Percentiles rank a stretch among this genome's conserved stretches.
These are phyloP conservation scores for carrot (Daucus carota) DNA, from an alignment of 129 eudicot genomes.

Conservation along the genomic window DH1_v3.0 NC_030383.2:46669501-46670000, in stretches of 20 bases:
- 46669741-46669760: not conserved
- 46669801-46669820: constrained; percentile 4
- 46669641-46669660: not conserved
- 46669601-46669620: too few relatives aligned
- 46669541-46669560: too few relatives aligned
- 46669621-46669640: not conserved
- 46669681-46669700: not conserved
- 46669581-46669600: too few relatives aligned
- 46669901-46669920: constrained; percentile 3
- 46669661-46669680: not conserved
- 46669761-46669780: not conserved
- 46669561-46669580: too few relatives aligned
- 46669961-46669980: constrained; percentile 90
- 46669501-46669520: too few relatives aligned
- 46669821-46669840: constrained; percentile 5
- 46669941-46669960: not conserved
- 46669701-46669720: not conserved
- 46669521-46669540: too few relatives aligned
- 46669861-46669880: not conserved
- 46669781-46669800: constrained; percentile 2
- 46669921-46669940: not conserved
- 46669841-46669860: not conserved
- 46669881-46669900: not conserved
- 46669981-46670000: constrained; percentile 98
- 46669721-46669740: not conserved